Percentiles rank a stretch among this genome's conserved stretches.
phyloP scores from a whole-genome alignment of 306 rosid species.

The Bauhinia variegata region DNA sequence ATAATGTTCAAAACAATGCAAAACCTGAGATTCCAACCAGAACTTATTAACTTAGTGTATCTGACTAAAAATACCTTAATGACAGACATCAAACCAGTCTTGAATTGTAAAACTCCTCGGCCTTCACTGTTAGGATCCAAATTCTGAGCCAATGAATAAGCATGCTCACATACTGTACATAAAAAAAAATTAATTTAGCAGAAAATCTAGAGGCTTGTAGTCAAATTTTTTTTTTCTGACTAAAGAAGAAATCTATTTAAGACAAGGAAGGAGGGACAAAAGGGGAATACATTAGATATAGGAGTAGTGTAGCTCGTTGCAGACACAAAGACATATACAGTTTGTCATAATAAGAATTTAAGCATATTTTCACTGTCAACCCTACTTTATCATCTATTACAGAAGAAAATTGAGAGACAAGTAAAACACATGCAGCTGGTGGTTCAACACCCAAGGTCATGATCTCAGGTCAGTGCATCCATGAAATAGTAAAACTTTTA shows the following conservation, averaged over 20 bases:
- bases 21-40: slow-evolving; percentile 6
- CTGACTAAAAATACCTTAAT: slow-evolving; percentile 66
- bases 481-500: too few relatives aligned
- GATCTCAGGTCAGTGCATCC: too few relatives aligned
- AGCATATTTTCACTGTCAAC: too few relatives aligned
- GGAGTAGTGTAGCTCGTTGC: too few relatives aligned
- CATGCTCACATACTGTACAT: slow-evolving; percentile 93
- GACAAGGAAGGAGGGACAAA: background rate
- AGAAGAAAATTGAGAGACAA: too few relatives aligned
- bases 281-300: background rate
- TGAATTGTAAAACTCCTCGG: slow-evolving; percentile 95
- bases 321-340: too few relatives aligned
- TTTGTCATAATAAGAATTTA: too few relatives aligned
- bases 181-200: slow-evolving; percentile 31
- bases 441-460: too few relatives aligned
- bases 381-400: too few relatives aligned
- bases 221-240: too few relatives aligned
- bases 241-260: too few relatives aligned
- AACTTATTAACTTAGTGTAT: slow-evolving; percentile 2
- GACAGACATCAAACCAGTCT: slow-evolving; percentile 96
- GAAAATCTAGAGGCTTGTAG: background rate
- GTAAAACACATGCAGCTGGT: too few relatives aligned
- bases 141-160: slow-evolving; percentile 81
- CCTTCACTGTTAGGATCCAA: slow-evolving; percentile 98
- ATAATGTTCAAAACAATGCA: slow-evolving; percentile 1